Percentiles rank a stretch among this genome's conserved stretches.
phyloP scores from a whole-genome alignment of 2,329 filamentous ascomycete species.

The Alternaria brassicae region DNA sequence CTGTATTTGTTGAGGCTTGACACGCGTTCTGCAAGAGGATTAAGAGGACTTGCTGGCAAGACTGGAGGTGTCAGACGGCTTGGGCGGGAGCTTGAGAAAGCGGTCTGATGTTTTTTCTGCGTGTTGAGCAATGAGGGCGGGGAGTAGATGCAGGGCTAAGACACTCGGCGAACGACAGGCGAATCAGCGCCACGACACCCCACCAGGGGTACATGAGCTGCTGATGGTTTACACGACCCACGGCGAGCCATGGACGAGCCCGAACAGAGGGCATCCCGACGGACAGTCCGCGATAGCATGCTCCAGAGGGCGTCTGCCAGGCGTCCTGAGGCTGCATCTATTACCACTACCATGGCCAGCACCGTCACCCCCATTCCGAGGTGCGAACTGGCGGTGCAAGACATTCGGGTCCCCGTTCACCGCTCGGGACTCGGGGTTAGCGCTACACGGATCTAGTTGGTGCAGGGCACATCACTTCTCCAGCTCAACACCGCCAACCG shows the following conservation, averaged over 20 bases:
- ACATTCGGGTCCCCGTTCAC: constrained; percentile 45
- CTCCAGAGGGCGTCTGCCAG: not conserved
- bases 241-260: constrained; percentile 4
- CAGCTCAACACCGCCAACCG: constrained; percentile 41
- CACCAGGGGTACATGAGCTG: constrained; percentile 22
- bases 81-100: constrained; percentile 30
- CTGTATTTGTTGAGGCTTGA: constrained; percentile 40
- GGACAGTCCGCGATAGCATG: constrained; percentile 4
- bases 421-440: constrained; percentile 37
- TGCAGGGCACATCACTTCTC: constrained; percentile 31
- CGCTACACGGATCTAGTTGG: constrained; percentile 30
- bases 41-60: constrained; percentile 21
- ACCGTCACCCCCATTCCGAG: constrained; percentile 16
- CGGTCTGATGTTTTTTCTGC: constrained; percentile 49
- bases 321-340: not conserved
- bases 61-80: constrained; percentile 31
- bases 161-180: constrained; percentile 17
- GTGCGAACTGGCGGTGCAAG: constrained; percentile 9
- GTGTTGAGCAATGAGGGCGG: constrained; percentile 40
- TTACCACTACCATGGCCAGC: too few relatives aligned
- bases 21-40: constrained; percentile 18
- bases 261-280: constrained; percentile 4
- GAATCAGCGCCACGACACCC: constrained; percentile 14
- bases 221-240: constrained; percentile 12
- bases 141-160: constrained; percentile 29